phyloP scores from a whole-genome alignment of 2,329 filamentous ascomycete genomes.

The Sclerotinia borealis region DNA sequence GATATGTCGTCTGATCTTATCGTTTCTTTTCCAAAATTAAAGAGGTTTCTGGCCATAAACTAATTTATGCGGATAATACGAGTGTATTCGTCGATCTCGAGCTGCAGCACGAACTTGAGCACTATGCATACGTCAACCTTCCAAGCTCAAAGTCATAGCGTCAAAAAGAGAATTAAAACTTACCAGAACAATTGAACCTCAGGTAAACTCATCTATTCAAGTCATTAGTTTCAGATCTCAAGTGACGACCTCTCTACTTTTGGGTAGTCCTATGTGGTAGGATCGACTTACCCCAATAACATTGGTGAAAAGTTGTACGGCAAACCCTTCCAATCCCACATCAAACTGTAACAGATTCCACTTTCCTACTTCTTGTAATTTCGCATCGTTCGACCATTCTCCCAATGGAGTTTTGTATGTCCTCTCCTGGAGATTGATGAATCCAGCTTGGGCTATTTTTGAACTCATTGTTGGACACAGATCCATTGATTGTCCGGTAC shows the following conservation, averaged over 20 bases:
- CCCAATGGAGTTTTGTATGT: conserved; percentile 31
- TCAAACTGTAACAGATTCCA: conserved; percentile 25
- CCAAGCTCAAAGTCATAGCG: neutral
- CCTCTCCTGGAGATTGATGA: conserved; percentile 29
- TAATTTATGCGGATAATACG: conserved; percentile 20
- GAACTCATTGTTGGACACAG: conserved; percentile 22
- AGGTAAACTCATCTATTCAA: conserved; percentile 19
- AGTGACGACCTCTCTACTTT: neutral
- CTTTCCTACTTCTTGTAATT: conserved; percentile 27
- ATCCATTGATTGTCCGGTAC: conserved; percentile 35
- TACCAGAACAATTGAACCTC: conserved; percentile 26
- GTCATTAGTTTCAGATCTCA: conserved; percentile 14
- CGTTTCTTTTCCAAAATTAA: neutral
- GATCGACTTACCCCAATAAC: conserved; percentile 23
- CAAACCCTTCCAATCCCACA: conserved; percentile 26
- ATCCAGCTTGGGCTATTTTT: conserved; percentile 27
- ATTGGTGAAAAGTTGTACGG: conserved; percentile 24
- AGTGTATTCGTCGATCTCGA: conserved; percentile 19
- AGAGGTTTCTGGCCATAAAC: conserved; percentile 14
- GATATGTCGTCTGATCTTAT: neutral
- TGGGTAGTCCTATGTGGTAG: neutral
- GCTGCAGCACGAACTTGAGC: conserved; percentile 20
- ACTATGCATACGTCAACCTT: conserved; percentile 15
- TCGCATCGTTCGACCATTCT: conserved; percentile 31
- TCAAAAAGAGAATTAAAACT: neutral